A percentile compares a stretch with the other conserved stretches of the same genome.
phyloP scores from a whole-genome alignment of 164 flowering plant genomes.

The Paratinospora sagittata region DNA sequence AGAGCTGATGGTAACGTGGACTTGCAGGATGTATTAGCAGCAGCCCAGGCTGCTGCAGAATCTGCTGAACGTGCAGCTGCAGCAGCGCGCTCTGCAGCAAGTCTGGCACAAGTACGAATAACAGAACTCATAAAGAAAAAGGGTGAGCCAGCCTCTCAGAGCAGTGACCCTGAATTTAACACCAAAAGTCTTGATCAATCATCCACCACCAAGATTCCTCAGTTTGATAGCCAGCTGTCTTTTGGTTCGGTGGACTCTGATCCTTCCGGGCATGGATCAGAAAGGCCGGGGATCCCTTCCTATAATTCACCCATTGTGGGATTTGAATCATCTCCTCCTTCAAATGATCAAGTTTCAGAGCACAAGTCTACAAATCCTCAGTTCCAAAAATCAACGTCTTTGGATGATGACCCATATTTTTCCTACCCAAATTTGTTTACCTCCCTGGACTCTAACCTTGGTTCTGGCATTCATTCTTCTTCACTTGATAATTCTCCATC shows the following conservation, averaged over 20 bases:
- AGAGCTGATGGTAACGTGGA: slow-evolving; percentile 48
- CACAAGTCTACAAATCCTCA: slow-evolving; percentile 25
- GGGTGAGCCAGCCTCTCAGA: slow-evolving; percentile 25
- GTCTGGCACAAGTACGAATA: slow-evolving; percentile 78
- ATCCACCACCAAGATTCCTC: slow-evolving; percentile 14
- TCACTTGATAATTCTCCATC: slow-evolving; percentile 24
- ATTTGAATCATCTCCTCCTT: slow-evolving; percentile 27
- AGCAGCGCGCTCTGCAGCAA: slow-evolving; percentile 88
- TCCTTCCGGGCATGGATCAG: not conserved
- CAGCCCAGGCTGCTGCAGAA: slow-evolving; percentile 90
- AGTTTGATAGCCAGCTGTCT: slow-evolving; percentile 28
- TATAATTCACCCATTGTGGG: slow-evolving; percentile 27
- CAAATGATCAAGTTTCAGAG: slow-evolving; percentile 17
- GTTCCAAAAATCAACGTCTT: slow-evolving; percentile 47
- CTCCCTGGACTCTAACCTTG: slow-evolving; percentile 20
- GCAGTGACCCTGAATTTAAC: slow-evolving; percentile 29
- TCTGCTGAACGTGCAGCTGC: slow-evolving; percentile 91
- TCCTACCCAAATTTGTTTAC: slow-evolving; percentile 82
- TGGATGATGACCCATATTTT: slow-evolving; percentile 73
- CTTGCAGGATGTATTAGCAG: slow-evolving; percentile 81
- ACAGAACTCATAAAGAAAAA: slow-evolving; percentile 53
- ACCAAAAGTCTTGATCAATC: slow-evolving; percentile 15
- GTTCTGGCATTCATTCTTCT: slow-evolving; percentile 14
- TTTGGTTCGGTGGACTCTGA: slow-evolving; percentile 6
- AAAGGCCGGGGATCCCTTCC: slow-evolving; percentile 23